A percentile compares a stretch with the other conserved stretches of the same genome.
Conservation (phyloP, 345 rosid species). For the Lepidium didymum region DNA sequence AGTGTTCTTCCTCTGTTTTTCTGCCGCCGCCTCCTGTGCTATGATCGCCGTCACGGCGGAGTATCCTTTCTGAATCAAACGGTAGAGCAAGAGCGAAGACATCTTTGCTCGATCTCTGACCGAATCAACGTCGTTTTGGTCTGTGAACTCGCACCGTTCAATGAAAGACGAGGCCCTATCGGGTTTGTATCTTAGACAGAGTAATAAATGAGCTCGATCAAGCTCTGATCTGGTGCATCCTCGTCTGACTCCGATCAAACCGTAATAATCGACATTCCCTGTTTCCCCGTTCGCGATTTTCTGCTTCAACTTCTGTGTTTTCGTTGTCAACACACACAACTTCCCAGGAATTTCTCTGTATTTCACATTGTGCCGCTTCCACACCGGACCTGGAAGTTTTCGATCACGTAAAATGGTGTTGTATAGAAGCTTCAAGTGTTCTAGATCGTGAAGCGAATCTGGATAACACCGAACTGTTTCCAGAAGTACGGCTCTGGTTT, state of each 20-base stretch:
- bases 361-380: slow-evolving; percentile 81
- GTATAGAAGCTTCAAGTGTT: slow-evolving; percentile 79
- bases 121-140: slow-evolving; percentile 59
- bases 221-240: slow-evolving; percentile 89
- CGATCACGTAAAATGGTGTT: slow-evolving; percentile 79
- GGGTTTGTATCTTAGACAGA: slow-evolving; percentile 73
- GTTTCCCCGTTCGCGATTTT: slow-evolving; percentile 76
- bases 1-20: slow-evolving; percentile 50
- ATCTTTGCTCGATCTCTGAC: slow-evolving; percentile 67
- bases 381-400: slow-evolving; percentile 90
- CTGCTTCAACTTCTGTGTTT: slow-evolving; percentile 55
- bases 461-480: slow-evolving; percentile 83
- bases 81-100: slow-evolving; percentile 76
- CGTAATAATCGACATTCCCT: slow-evolving; percentile 74
- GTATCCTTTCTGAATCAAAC: slow-evolving; percentile 80
- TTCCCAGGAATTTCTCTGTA: slow-evolving; percentile 88
- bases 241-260: slow-evolving; percentile 71
- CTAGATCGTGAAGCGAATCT: slow-evolving; percentile 86
- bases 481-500: slow-evolving; percentile 71
- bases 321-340: slow-evolving; percentile 56
- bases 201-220: slow-evolving; percentile 76
- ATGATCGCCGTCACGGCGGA: slow-evolving; percentile 49
- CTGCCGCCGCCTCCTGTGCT: slow-evolving; percentile 59
- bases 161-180: slow-evolving; percentile 64
- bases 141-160: slow-evolving; percentile 73